Evolutionary conservation across 441 rosid species (phyloP), one percentile per base, ranked within the genome.

Genomic region (Syzygium malaccense): DNA sequence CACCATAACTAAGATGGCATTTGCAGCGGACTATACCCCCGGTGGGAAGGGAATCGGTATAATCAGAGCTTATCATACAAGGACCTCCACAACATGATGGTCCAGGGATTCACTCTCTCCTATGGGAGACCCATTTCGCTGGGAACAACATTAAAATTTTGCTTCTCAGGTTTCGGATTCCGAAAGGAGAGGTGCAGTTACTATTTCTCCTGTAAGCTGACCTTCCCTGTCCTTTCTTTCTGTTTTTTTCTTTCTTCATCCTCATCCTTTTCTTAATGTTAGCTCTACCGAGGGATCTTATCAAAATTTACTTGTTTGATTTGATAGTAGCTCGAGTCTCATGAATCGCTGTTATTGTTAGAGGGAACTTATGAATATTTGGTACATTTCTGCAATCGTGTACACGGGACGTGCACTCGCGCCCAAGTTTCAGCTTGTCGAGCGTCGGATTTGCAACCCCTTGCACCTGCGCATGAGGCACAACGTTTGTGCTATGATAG

Each of bases 1-100:
- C 13, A 66, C 37, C 45, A 32, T 32, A 66, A 66, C 41, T 25
- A 32, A n/a, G 71, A 62, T 14, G 37, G 32, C 71, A 14, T 8
- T n/a, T 4, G 4, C 32, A 30, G 7, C 19, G 10, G 0, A 0
- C 7, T n/a, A 14, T 14, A 3, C 6, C 1, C 9, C 0, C 0
- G 0, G 32, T 3, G 19, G 9, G 33, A 62, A 14, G 17, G 7
- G 2, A 0, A n/a, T 62, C 1, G 20, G 71, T 14, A 62, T 14
- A 60, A 60, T 60, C 18, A 8, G 68, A 60, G 32, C 0, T 3
- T 15, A 28, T 6, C 33, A 7, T 6, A 28, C 14, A 0, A 1
- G 71, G 71, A 14, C 19, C 71, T 62, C 33, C 33, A 62, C 37
- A 62, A n/a, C 71, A 62, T 14, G 20, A 62, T n/a, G 33, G 71